Percentiles rank a stretch among this genome's conserved stretches.
Conservation (phyloP, 73 alveolate genomes). For the Effrenium voratum region DNA sequence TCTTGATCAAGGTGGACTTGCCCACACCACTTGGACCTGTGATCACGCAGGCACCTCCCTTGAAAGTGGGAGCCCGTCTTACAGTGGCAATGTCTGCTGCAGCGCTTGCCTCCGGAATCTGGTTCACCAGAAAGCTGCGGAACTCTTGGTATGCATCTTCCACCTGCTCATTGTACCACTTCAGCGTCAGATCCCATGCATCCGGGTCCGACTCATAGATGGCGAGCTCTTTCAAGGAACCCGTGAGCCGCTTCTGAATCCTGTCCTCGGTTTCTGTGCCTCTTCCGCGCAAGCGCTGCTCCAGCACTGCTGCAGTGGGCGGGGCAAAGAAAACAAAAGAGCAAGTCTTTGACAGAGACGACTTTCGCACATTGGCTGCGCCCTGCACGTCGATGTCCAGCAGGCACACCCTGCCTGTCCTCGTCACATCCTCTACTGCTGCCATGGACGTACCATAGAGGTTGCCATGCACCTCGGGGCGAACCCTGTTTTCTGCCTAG, state of each 20-base stretch:
- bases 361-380: conserved; percentile 79
- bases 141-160: not conserved
- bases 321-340: conserved; percentile 97
- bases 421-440: conserved; percentile 95
- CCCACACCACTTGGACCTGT: conserved; percentile 99
- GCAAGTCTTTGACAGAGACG: conserved; percentile 88
- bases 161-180: conserved; percentile 34
- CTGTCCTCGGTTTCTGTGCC: conserved; percentile 97
- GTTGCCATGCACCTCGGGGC: conserved; percentile 97
- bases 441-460: conserved; percentile 97
- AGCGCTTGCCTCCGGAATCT: not conserved
- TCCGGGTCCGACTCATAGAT: conserved; percentile 95
- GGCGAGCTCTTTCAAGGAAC: conserved; percentile 94
- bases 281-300: conserved; percentile 97
- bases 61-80: conserved; percentile 40
- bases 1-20: conserved; percentile 96
- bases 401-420: conserved; percentile 96
- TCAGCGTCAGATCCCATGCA: conserved; percentile 66
- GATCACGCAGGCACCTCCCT: conserved; percentile 95
- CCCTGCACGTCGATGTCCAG: conserved; percentile 98
- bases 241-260: conserved; percentile 95
- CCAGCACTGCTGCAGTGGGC: conserved; percentile 95
- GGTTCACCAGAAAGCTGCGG: not conserved
- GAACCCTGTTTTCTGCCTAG: conserved; percentile 97
- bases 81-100: conserved; percentile 48